Base-by-base conservation (phyloP, 495 filamentous ascomycete genomes). In the Lophiostoma macrostomum region DNA sequence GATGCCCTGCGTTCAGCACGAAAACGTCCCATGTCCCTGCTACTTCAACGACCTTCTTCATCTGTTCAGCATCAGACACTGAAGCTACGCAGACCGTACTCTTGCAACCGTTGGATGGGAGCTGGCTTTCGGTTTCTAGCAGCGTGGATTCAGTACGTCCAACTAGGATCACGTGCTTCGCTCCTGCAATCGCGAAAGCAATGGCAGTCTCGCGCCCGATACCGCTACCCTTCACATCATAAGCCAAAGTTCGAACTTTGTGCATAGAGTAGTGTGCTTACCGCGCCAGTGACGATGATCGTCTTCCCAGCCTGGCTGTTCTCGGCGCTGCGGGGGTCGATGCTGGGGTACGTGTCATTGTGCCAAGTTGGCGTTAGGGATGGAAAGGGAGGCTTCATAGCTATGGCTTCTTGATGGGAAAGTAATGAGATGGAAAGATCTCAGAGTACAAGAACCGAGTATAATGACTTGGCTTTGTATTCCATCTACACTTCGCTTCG, bases 161-260 rank as follows among this genome's bases (percentile, higher is more conserved):
- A 28, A 56, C 20, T n/a, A 67, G 37, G 1, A 64, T 47, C 27
- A 53, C 38, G 31, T 52, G 43, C 22, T 45, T 31, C n/a, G 48
- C 56, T 5, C 54, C 43, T 8, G 58, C 61, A 10, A 18, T n/a
- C 5, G 60, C 71, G 35, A 73, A 76, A 5, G 73, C 68, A 11
- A 58, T 30, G 1, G 72, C 72, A 13, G 65, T 69, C 34, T 68
- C 71, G 5, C 50, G 38, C 18, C 71, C 73, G 19, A 75, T 72
- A 5, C 71, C 69, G 47, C 57, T 64, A 6, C 71, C 57, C 62
- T 63, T 39, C 8, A 16, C 18, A 24, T 31, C 3, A 36, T 40
- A 7, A 13, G n/a, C 6, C 4, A 38, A 10, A 16, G 13, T 11
- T 38, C 20, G 6, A 36, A 8, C 10, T n/a, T 14, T 22, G 10